Percentiles rank a stretch among this genome's conserved stretches.
These are phyloP conservation scores for Podospora pseudoanserina DNA, from an alignment of 495 filamentous ascomycete genomes.

Conservation along the genomic window DNA sequence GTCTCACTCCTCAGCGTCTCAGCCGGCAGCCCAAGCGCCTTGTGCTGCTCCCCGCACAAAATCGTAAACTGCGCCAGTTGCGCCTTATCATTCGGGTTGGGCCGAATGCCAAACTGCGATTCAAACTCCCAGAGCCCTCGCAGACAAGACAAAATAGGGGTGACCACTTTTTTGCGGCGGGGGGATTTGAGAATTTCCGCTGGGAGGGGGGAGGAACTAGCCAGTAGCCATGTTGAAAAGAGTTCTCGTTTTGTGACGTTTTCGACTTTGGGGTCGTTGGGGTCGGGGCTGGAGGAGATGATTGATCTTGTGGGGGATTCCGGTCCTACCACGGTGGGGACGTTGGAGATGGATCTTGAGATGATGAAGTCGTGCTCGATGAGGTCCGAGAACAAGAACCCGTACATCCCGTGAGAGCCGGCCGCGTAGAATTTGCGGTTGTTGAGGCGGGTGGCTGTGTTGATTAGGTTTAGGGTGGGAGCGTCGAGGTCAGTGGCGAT, in stretches of 20 bases:
- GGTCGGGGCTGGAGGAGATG: conserved; percentile 65
- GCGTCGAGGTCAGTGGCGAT: conserved; percentile 90
- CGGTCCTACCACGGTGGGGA: conserved; percentile 55
- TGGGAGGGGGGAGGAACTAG: conserved; percentile 64
- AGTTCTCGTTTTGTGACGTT: conserved; percentile 88
- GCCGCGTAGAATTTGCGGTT: conserved; percentile 84
- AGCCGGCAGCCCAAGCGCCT: conserved; percentile 69
- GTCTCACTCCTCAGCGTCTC: conserved; percentile 74
- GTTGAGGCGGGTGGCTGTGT: conserved; percentile 73
- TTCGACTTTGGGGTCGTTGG: conserved; percentile 63
- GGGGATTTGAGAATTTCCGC: conserved; percentile 61
- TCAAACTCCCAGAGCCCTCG: conserved; percentile 81
- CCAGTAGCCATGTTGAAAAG: conserved; percentile 77
- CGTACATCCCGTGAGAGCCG: conserved; percentile 83
- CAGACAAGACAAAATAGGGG: conserved; percentile 75
- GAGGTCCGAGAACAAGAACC: conserved; percentile 90
- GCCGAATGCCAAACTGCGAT: conserved; percentile 46
- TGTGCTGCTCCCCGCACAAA: conserved; percentile 70
- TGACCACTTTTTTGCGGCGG: conserved; percentile 68
- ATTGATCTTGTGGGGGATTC: conserved; percentile 79
- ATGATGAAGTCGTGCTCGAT: conserved; percentile 84
- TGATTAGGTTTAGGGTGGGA: conserved; percentile 66
- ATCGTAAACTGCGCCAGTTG: conserved; percentile 71
- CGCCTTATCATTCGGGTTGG: conserved; percentile 48
- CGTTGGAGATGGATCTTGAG: conserved; percentile 76